Conservation (phyloP, 1,284 basidiomycete species). For the Albatrellus sp. region DNA sequence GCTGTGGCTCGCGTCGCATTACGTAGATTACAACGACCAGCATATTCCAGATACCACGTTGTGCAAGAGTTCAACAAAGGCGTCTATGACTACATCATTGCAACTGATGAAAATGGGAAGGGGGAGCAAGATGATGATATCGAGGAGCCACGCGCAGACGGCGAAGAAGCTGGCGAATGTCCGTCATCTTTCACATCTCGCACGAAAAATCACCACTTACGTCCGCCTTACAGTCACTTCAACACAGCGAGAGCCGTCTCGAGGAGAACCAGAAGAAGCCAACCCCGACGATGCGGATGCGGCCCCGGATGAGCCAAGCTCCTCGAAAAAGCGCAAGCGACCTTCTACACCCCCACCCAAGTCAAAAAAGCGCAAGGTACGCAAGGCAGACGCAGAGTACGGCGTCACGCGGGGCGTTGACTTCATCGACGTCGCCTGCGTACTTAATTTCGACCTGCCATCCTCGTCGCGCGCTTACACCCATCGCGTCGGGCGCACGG, state of each 20-base stretch:
- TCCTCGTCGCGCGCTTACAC: constrained; percentile 84
- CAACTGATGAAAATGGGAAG: constrained; percentile 77
- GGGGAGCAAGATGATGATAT: constrained; percentile 39
- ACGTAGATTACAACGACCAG: not conserved
- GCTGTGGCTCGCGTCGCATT: constrained; percentile 8
- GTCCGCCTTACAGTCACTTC: constrained; percentile 29
- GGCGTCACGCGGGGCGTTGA: constrained; percentile 95
- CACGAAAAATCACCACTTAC: not conserved
- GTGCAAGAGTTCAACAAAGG: constrained; percentile 99
- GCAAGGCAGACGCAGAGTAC: constrained; percentile 61
- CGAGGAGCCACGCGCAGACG: constrained; percentile 22
- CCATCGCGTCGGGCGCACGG: constrained; percentile 93
- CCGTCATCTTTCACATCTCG: not conserved
- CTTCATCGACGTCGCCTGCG: constrained; percentile 94
- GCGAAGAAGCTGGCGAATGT: constrained; percentile 31
- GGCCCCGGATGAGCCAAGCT: constrained; percentile 11
- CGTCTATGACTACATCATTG: constrained; percentile 97
- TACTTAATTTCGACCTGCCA: constrained; percentile 97
- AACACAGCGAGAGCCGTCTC: constrained; percentile 35
- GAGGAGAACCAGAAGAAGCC: constrained; percentile 10
- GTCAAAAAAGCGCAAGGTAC: constrained; percentile 13
- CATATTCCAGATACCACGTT: constrained; percentile 67
- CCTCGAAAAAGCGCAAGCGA: constrained; percentile 14
- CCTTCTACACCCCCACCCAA: constrained; percentile 7
- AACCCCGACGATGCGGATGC: constrained; percentile 10